A percentile compares a stretch with the other conserved stretches of the same genome.
Evolutionary conservation across 1,139 yeast species (phyloP).

Genomic region (Debaryomyces subglobosus): DNA sequence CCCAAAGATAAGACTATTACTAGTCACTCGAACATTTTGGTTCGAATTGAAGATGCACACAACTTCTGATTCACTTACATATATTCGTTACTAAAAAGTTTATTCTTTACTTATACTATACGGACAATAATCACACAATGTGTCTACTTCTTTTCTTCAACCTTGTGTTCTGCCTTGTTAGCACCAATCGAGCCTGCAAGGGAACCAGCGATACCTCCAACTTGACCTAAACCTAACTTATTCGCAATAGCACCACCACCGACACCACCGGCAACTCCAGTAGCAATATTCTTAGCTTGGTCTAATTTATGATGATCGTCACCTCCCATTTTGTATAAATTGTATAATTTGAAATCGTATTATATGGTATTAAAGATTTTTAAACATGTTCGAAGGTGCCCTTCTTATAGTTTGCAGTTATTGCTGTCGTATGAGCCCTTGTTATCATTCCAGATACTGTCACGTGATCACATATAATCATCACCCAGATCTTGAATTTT

Average conservation of each 20-base stretch:
- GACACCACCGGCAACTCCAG: slow-evolving; percentile 24
- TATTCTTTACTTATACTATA: not conserved
- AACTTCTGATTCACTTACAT: not conserved
- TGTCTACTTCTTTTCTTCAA: slow-evolving; percentile 20
- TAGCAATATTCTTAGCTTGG: slow-evolving; percentile 22
- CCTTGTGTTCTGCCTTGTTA: slow-evolving; percentile 33
- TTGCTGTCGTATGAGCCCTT: slow-evolving; percentile 6
- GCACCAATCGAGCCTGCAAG: slow-evolving; percentile 41
- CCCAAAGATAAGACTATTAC: not conserved
- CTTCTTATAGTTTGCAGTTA: slow-evolving; percentile 3
- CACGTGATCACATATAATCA: not conserved
- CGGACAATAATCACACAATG: not conserved
- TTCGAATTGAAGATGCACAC: not conserved
- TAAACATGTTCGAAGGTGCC: not conserved
- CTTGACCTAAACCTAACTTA: slow-evolving; percentile 29
- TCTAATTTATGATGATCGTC: slow-evolving; percentile 16
- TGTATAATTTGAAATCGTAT: not conserved
- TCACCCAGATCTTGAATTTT: slow-evolving; percentile 1
- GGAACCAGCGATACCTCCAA: slow-evolving; percentile 39
- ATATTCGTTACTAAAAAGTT: not conserved
- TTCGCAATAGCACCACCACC: slow-evolving; percentile 24
- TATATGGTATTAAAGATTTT: not conserved
- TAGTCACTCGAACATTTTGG: not conserved
- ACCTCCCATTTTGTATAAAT: slow-evolving; percentile 13
- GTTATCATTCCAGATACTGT: not conserved